Evolutionary conservation across 805 yeast species (phyloP), one percentile per base, ranked within the genome.

Genomic region (Starmerella stigmatis): DNA sequence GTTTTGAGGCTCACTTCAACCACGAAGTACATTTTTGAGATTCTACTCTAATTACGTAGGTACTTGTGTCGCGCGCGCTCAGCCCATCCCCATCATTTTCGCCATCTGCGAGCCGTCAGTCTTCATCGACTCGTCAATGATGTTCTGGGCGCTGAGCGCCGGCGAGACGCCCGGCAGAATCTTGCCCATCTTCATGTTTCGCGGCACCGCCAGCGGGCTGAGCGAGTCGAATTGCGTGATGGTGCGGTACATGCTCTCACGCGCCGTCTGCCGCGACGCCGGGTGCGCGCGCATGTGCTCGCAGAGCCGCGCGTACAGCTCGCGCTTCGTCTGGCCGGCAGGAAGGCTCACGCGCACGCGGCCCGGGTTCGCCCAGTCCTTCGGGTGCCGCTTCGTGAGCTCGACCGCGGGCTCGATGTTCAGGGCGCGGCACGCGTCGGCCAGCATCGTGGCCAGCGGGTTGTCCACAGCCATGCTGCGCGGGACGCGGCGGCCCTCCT

Each of bases 331-430:
- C 37, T 29, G 72, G 57, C 77, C 80, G 5, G 31, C 29, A 11
- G 50, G 44, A 32, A 85, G 53, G 36, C 77, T 67, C 19, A 86
- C 81, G 54, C 94, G 75, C 28, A 92, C 88, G 57, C 97, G 73
- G n/a, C 98, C 98, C 4, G 96, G 94, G 60, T 89, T 89, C 53
- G 97, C 94, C 73, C 81, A 92, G 64, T 89, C 97, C 63, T 88
- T 94, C 11, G 97, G 97, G 64, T 89, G 98, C 1, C 81, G 64
- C 66, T 86, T 92, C 48, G 81, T 85, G 49, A 89, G 74, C 71
- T 42, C 72, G 33, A 62, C 54, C 19, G 64, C 63, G 5, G 59
- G 50, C 28, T 59, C 60, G 37, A 58, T 43, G 26, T 69, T 66
- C 21, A 65, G 45, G 13, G 56, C 34, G 71, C 72, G 16, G 41